Conservation (phyloP, 306 rosid species). For the Quercus berberidifolia region DNA sequence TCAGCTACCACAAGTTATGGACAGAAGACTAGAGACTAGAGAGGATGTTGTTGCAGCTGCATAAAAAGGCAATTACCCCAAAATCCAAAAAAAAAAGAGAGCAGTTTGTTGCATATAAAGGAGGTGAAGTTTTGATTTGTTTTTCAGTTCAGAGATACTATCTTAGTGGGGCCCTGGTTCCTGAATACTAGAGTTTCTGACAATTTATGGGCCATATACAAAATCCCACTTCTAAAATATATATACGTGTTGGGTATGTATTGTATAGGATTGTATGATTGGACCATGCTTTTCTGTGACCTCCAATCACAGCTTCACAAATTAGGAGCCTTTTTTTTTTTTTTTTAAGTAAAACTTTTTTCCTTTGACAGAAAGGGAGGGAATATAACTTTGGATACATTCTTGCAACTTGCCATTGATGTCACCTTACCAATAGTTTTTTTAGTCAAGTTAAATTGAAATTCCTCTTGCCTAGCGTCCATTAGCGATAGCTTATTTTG, state of each 20-base stretch:
- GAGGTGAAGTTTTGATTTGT: not conserved
- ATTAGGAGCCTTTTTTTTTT: no score
- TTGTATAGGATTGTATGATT: not conserved
- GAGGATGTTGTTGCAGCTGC: constrained; percentile 6
- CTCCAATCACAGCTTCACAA: not conserved
- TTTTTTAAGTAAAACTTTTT: not conserved
- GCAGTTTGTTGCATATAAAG: no score
- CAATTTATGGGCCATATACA: constrained; percentile 23
- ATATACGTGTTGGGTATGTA: not conserved
- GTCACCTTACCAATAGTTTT: not conserved
- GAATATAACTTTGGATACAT: not conserved
- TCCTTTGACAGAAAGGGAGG: not conserved
- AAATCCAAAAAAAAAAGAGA: no score
- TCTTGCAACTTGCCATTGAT: not conserved
- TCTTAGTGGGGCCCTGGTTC: constrained; percentile 5
- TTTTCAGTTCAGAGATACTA: not conserved
- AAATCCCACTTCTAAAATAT: constrained; percentile 24
- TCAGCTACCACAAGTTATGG: constrained; percentile 22
- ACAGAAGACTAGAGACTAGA: not conserved
- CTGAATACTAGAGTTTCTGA: constrained; percentile 18
- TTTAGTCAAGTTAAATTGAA: not conserved
- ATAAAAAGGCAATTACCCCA: not conserved
- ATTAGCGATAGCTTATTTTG: no score
- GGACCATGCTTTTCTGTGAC: not conserved
- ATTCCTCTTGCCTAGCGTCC: not conserved